phyloP scores from a whole-genome alignment of 2,329 filamentous ascomycete genomes.

The Aureobasidium uvarum region DNA sequence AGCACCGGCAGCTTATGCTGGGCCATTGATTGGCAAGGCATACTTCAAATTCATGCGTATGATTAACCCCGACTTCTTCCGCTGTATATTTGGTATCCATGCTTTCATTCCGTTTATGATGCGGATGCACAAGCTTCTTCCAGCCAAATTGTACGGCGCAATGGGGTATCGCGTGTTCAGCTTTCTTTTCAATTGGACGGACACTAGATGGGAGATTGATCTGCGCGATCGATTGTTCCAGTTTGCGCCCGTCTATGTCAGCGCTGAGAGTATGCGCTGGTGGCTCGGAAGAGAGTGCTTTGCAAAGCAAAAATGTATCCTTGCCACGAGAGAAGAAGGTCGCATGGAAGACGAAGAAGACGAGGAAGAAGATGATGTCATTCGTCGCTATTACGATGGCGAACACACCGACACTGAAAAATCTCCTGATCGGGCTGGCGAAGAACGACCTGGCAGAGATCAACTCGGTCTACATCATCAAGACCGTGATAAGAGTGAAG shows the following conservation, averaged over 20 bases:
- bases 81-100: slow-evolving; percentile 84
- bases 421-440: neutral
- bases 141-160: slow-evolving; percentile 68
- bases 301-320: slow-evolving; percentile 78
- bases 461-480: slow-evolving; percentile 25
- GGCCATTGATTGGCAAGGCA: slow-evolving; percentile 77
- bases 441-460: slow-evolving; percentile 3
- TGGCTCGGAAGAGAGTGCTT: slow-evolving; percentile 90
- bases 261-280: slow-evolving; percentile 88
- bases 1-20: slow-evolving; percentile 86
- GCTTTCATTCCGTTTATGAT: slow-evolving; percentile 95
- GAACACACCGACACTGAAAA: slow-evolving; percentile 26
- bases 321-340: slow-evolving; percentile 73
- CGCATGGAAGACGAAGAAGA: slow-evolving; percentile 57
- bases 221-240: slow-evolving; percentile 83
- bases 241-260: slow-evolving; percentile 88
- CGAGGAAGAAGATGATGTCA: slow-evolving; percentile 43
- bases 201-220: slow-evolving; percentile 77
- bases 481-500: slow-evolving; percentile 35
- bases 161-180: slow-evolving; percentile 87
- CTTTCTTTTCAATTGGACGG: slow-evolving; percentile 86
- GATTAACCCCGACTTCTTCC: slow-evolving; percentile 73
- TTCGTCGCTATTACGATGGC: slow-evolving; percentile 38
- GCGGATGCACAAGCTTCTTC: slow-evolving; percentile 68
- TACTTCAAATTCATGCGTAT: slow-evolving; percentile 90